Percentiles rank a stretch among this genome's conserved stretches.
These are phyloP conservation scores for Yarrowia keelungensis DNA, from an alignment of 805 yeast genomes.

Conservation along the genomic window DNA sequence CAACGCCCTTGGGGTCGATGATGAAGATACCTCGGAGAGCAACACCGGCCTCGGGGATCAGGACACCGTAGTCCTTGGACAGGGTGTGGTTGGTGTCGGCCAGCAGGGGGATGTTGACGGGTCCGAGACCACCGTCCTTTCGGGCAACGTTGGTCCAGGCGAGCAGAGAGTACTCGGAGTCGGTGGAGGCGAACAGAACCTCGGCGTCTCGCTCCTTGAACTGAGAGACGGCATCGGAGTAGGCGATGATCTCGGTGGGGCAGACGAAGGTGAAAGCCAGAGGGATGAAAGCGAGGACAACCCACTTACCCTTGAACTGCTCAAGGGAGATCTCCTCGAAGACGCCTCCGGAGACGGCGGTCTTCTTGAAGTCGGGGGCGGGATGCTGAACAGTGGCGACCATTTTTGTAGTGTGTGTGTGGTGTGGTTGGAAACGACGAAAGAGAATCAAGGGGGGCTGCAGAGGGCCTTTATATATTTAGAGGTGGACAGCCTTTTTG, in stretches of 20 bases:
- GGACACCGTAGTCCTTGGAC: slow-evolving; percentile 96
- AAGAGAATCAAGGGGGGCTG: not conserved
- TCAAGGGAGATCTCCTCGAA: slow-evolving; percentile 95
- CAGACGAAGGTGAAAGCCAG: slow-evolving; percentile 99
- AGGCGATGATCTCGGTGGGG: slow-evolving; percentile 99
- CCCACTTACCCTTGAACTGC: slow-evolving; percentile 98
- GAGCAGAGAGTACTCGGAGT: slow-evolving; percentile 94
- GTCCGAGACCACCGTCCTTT: slow-evolving; percentile 98
- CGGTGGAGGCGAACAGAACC: slow-evolving; percentile 95
- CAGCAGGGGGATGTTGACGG: slow-evolving; percentile 89
- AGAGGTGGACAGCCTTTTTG: slow-evolving; percentile 18
- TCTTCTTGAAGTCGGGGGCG: slow-evolving; percentile 95
- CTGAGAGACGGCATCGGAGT: slow-evolving; percentile 92
- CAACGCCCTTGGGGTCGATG: slow-evolving; percentile 93
- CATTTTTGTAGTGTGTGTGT: slow-evolving; percentile 57
- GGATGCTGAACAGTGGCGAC: slow-evolving; percentile 90
- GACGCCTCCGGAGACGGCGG: slow-evolving; percentile 95
- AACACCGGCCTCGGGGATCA: slow-evolving; percentile 94
- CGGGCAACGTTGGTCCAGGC: slow-evolving; percentile 98
- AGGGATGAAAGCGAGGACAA: slow-evolving; percentile 94
- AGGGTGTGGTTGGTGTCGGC: slow-evolving; percentile 97
- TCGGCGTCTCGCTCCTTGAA: slow-evolving; percentile 86
- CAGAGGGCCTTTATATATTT: slow-evolving; percentile 25
- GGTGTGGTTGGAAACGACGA: not conserved
- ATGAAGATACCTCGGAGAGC: slow-evolving; percentile 98